Evolutionary conservation across 352 stramenopile genomes (phyloP).

Genomic region (Poterioochromonas sp.): DNA sequence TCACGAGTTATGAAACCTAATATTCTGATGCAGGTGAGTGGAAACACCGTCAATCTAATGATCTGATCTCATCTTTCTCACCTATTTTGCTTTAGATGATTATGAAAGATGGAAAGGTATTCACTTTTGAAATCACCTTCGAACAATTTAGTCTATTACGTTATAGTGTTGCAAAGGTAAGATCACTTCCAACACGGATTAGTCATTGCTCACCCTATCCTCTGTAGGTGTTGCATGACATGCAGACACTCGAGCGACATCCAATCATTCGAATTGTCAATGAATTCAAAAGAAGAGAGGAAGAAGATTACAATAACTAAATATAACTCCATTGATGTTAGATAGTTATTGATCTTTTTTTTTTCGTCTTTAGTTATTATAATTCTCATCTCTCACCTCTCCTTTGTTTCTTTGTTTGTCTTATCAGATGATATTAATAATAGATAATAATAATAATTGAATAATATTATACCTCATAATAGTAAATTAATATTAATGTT

Average conservation of each 20-base stretch:
- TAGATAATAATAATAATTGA: neutral
- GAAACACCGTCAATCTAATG: neutral
- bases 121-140: conserved; percentile 25
- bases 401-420: too few relatives aligned
- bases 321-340: too few relatives aligned
- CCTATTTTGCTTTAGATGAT: conserved; percentile 8
- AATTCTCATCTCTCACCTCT: too few relatives aligned
- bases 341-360: too few relatives aligned
- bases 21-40: conserved; percentile 22
- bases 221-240: conserved; percentile 26
- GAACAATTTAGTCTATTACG: conserved; percentile 32
- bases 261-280: conserved; percentile 32
- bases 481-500: neutral
- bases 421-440: neutral
- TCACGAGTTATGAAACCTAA: conserved; percentile 21
- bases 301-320: conserved; percentile 28
- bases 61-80: neutral
- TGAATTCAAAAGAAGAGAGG: conserved; percentile 16
- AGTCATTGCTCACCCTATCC: neutral
- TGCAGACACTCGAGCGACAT: conserved; percentile 24
- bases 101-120: neutral
- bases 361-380: too few relatives aligned
- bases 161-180: conserved; percentile 23
- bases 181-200: neutral
- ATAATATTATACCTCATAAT: neutral